phyloP scores from a whole-genome alignment of 2,329 filamentous ascomycete species.

The Aspergillus neotritici region DNA sequence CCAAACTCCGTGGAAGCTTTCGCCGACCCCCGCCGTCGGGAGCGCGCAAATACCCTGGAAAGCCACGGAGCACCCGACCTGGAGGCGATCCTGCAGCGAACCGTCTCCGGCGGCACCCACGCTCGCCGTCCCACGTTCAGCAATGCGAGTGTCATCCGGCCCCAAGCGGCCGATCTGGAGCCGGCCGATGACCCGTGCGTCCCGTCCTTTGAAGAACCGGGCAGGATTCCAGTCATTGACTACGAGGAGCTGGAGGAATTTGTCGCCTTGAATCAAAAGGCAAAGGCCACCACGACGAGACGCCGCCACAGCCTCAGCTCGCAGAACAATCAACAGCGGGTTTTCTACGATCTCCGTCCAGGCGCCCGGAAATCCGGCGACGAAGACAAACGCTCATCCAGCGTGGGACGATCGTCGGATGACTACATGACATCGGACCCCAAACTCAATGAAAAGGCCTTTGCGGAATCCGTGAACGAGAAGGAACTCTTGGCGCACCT shows the following conservation, averaged over 20 bases:
- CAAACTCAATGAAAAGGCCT: conserved; percentile 31
- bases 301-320: conserved; percentile 46
- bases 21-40: conserved; percentile 79
- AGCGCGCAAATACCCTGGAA: conserved; percentile 64
- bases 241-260: conserved; percentile 94
- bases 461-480: conserved; percentile 25
- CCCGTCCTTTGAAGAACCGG: conserved; percentile 68
- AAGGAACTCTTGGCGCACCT: conserved; percentile 30
- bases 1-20: conserved; percentile 98
- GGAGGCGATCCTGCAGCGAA: conserved; percentile 60
- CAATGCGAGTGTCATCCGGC: conserved; percentile 54
- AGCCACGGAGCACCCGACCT: conserved; percentile 52
- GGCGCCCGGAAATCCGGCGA: conserved; percentile 32
- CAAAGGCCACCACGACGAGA: conserved; percentile 33
- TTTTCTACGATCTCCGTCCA: conserved; percentile 58
- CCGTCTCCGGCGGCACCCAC: conserved; percentile 64
- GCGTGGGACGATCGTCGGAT: conserved; percentile 22
- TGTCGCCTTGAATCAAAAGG: conserved; percentile 58
- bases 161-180: conserved; percentile 31
- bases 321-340: conserved; percentile 45
- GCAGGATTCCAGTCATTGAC: conserved; percentile 76
- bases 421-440: conserved; percentile 24
- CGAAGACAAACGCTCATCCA: conserved; percentile 30
- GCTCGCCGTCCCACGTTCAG: conserved; percentile 56
- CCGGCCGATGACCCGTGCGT: conserved; percentile 70